Evolutionary conservation across 2,329 filamentous ascomycete genomes (phyloP), one percentile per base, ranked within the genome.

Genomic region (Ceratocystis ficicola): DNA sequence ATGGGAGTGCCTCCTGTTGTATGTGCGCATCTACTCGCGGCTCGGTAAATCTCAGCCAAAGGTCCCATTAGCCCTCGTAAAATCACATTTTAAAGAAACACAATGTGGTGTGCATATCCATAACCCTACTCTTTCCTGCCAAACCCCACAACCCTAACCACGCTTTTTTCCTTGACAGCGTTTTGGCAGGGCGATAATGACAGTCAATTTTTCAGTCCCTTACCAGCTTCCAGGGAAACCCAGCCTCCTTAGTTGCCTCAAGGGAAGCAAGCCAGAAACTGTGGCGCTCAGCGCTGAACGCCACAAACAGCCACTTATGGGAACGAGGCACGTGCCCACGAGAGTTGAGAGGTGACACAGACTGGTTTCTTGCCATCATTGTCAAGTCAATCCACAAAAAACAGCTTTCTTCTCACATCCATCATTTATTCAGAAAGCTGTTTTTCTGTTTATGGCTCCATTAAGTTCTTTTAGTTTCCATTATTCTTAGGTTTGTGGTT

Each of bases 401-500:
- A 8, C 48, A 28, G 12, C 22, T 52, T 5, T 25, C 20, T 10
- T 15, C 20, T 15, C 10, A 41, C 36, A 15, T 28, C 48, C 15
- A 25, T 52, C 15, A 52, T 52, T 22, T 12, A 10, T 28, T 15
- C 20, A n/a, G 20, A 15, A 10, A 52, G 48, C 8, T 7, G 22
- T 59, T 52, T 52, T 52, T 52, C 17, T 59, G 25, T 30, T 32
- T 17, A 28, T 25, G 55, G 22, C 25, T 59, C 55, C 17, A 59
- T n/a, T 12, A 36, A 32, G 55, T 59, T 59, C 55, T 59, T 28
- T 25, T n/a, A n/a, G 55, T 8, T 59, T 59, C 55, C 22, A 36
- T 36, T 7, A 59, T 30, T 20, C 55, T 32, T 59, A n/a, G 55
- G 28, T 32, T 59, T 59, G 55, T 59, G 55, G 12, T 59, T n/a